Evolutionary conservation across 257 asterid genomes (phyloP).

Genomic region (Oldenlandia corymbosa): DNA sequence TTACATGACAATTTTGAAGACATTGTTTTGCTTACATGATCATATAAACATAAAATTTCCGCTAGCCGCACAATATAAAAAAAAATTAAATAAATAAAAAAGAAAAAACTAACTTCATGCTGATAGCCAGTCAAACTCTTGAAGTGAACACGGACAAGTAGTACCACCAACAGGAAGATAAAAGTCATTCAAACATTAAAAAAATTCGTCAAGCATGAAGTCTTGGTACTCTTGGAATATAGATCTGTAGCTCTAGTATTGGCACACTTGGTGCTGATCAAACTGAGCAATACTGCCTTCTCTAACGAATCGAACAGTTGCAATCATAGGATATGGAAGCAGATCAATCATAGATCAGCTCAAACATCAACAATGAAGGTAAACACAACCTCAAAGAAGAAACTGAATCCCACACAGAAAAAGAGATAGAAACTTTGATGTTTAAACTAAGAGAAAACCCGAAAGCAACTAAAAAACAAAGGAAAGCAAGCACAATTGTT

Average conservation of each 20-base stretch:
- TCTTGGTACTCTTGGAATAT: conserved; percentile 62
- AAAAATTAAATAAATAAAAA: no score
- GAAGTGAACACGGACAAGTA: conserved; percentile 82
- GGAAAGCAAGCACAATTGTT: conserved; percentile 8
- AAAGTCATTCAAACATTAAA: conserved; percentile 58
- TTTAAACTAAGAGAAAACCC: no score
- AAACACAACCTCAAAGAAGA: no score
- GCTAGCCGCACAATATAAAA: no score
- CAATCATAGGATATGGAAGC: conserved; percentile 1
- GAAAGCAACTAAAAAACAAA: conserved; percentile 10
- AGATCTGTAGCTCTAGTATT: conserved; percentile 58
- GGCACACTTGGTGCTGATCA: conserved; percentile 81
- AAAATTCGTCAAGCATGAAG: conserved; percentile 75
- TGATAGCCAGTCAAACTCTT: no score
- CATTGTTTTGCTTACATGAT: no score
- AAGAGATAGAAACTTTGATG: no score
- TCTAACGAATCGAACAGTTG: conserved; percentile 87
- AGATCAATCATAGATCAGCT: background rate
- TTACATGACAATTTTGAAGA: no score
- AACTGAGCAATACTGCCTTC: conserved; percentile 78
- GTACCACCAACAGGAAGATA: conserved; percentile 72
- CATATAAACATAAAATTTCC: no score
- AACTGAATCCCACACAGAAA: no score
- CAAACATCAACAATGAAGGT: background rate
- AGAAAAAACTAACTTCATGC: no score